Base-by-base conservation (phyloP, 768 basidiomycete species). In the Phaeotremella skinneri region DNA sequence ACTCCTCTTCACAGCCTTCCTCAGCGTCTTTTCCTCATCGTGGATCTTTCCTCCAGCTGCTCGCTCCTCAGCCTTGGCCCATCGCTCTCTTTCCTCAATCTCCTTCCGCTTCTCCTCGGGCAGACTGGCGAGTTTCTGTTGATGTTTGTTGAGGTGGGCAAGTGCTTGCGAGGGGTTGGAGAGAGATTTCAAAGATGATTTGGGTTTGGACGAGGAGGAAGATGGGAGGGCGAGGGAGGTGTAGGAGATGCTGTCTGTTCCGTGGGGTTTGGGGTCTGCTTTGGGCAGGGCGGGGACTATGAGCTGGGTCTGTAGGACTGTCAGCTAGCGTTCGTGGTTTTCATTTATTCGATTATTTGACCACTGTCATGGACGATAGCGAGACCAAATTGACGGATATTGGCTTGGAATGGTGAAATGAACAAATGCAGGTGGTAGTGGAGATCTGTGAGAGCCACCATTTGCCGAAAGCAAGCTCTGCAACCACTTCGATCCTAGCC, bases 1-100 rank as follows among this genome's bases (percentile, higher is more conserved):
- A 68, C 77, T 91, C 76, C 88, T 93, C 82, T 98, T 97, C 90
- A 97, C 96, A 57, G 97, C 94, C 77, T 97, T 98, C 82, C 97
- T 98, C 69, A 99, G 76, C 45, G 87, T 80, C 0, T 66, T 74
- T 73, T 91, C 90, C 66, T 93, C 89, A 67, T 98, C 96, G 49
- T 83, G 84, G 29, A 99, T 86, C 78, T 97, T 99, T 49, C 87
- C 86, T 1, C 96, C 96, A 55, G 89, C 90, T 58, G 96, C 80
- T 49, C 90, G 82, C 29, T 90, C 85, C 71, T 87, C 85, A 0
- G 93, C 91, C 78, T 93, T 94, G 49, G 85, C 84, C 90, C 92
- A 97, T 70, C 87, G 85, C 58, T 92, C 88, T 55, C 83, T 83
- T 70, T 92, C 92, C 74, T 89, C 85, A 13, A 86, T 83, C 45